Evolutionary conservation across 108 stramenopile species (phyloP), one percentile per base, ranked within the genome.

Genomic region (Discostella pseudostelligera): DNA sequence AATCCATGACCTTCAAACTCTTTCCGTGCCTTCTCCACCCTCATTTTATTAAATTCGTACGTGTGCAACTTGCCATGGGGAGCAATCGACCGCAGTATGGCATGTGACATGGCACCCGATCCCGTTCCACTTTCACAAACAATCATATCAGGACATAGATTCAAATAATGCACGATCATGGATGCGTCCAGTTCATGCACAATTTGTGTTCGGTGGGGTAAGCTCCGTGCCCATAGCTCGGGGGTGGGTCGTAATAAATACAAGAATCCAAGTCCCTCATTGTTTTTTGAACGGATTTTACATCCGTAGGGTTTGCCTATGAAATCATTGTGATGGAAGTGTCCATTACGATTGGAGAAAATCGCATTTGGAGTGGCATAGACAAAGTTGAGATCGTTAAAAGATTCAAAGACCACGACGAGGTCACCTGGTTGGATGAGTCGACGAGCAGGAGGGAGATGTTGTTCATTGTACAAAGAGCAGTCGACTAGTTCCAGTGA

Each of bases 51-150:
- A 66, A 96, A 98, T 78, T 98, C 97, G 63, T 85, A 98, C 8
- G 93, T 94, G 62, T 96, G 83, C 50, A 94, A 59, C 56, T 78
- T 84, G 8, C 97, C 97, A n/a, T 50, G 24, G 9, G 96, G 96
- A 17, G 90, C 88, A 58, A 98, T 96, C 39, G 92, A 84, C 17
- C 97, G 72, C 29, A 94, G 45, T 20, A 98, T 79, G 13, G 82
- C 78, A 62, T 87, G 85, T 48, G 80, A 82, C 85, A 96, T 85
- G 24, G 93, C 90, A 2, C 95, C 97, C 25, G 81, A 82, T 0
- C 97, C 97, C 4, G 97, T 98, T 29, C 97, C 97, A 25, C 70
- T 78, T 67, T 98, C 97, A 22, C 91, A 80, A 9, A 98, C 96
- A 2, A 82, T 67, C 74, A 83, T 86, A 56, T 96, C 94, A 10